Evolutionary conservation across 2,329 filamentous ascomycete species (phyloP).

Genomic region (Fusarium sp.): DNA sequence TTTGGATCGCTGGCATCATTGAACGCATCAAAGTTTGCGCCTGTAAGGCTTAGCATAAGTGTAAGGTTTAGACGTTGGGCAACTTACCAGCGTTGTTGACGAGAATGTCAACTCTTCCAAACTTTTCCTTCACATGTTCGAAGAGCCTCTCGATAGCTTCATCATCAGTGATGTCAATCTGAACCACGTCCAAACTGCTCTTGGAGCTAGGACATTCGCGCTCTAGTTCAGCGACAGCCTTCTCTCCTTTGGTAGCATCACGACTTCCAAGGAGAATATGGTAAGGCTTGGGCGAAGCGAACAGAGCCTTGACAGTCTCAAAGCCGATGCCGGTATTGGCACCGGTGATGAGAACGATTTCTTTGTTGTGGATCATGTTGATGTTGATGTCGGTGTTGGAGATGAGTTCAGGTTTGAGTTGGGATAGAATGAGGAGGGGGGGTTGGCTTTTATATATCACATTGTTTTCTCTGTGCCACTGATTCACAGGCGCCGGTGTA

Average conservation of each 20-base stretch:
- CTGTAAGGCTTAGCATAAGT: slow-evolving; percentile 34
- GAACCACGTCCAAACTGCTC: slow-evolving; percentile 56
- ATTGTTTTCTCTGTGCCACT: background rate
- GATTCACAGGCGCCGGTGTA: background rate
- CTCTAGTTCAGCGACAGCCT: slow-evolving; percentile 54
- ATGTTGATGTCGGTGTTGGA: background rate
- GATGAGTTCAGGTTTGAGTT: background rate
- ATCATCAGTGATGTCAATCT: slow-evolving; percentile 64
- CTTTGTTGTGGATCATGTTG: slow-evolving; percentile 40
- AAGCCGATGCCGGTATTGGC: slow-evolving; percentile 70
- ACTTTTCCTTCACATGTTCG: slow-evolving; percentile 51
- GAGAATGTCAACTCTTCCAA: slow-evolving; percentile 60
- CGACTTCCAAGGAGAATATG: slow-evolving; percentile 66
- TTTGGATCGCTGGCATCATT: slow-evolving; percentile 38
- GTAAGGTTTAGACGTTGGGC: too few relatives aligned
- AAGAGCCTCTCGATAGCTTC: slow-evolving; percentile 59
- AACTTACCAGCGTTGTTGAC: slow-evolving; percentile 65
- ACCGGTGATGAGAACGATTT: slow-evolving; percentile 67
- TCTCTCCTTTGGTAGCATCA: slow-evolving; percentile 58
- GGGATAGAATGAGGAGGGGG: background rate
- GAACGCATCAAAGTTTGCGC: slow-evolving; percentile 55
- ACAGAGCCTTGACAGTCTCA: slow-evolving; percentile 64
- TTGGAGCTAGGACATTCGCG: slow-evolving; percentile 51
- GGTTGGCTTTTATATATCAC: background rate
- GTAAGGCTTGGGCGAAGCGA: slow-evolving; percentile 58